Conservation (phyloP, 106 monocot species). For the Chionographis japonica region DNA sequence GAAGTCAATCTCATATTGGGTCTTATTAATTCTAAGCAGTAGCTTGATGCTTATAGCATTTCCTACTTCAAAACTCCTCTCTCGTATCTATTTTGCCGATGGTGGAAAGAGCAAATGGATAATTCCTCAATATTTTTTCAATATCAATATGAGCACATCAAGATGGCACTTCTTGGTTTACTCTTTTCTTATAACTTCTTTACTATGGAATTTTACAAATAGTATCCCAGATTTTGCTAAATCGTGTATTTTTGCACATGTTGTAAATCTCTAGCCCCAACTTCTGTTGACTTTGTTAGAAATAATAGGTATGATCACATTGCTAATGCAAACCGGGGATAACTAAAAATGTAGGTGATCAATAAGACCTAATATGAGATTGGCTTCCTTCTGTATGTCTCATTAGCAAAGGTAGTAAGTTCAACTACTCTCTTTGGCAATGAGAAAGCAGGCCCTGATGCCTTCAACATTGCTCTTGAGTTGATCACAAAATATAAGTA, state of each 20-base stretch:
- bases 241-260: no score
- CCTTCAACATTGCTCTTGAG: constrained; percentile 6
- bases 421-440: constrained; percentile 16
- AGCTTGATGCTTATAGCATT: constrained; percentile 75
- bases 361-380: constrained; percentile 61
- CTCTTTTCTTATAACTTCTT: no score
- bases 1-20: constrained; percentile 60
- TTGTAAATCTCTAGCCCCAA: no score
- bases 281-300: no score
- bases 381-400: constrained; percentile 43
- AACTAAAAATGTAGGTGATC: background rate
- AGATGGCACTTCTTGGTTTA: no score
- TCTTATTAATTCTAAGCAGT: constrained; percentile 49
- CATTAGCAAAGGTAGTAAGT: constrained; percentile 7
- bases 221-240: no score
- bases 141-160: no score
- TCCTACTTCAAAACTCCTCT: constrained; percentile 84
- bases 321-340: no score
- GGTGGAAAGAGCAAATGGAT: constrained; percentile 97
- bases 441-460: constrained; percentile 7
- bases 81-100: constrained; percentile 68
- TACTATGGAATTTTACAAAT: no score
- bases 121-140: constrained; percentile 62
- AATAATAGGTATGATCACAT: no score
- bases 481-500: constrained; percentile 1